Evolutionary conservation across 352 stramenopile species (phyloP).

Genomic region (Lagenidium giganteum): DNA sequence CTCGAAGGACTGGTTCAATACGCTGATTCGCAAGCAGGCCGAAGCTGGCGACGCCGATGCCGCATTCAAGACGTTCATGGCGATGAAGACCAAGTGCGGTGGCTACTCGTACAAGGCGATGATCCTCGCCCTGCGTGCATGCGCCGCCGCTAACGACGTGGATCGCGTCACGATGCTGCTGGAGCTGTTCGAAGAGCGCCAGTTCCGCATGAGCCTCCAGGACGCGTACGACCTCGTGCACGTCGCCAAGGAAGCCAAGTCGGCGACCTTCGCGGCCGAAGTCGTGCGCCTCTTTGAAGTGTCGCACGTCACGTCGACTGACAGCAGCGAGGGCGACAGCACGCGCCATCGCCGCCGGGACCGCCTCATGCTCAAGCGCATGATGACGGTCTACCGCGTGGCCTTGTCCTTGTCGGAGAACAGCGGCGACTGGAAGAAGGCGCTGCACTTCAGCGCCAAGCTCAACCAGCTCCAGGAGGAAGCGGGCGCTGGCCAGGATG

Average conservation of each 20-base stretch:
- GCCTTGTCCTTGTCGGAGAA: slow-evolving; percentile 45
- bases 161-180: slow-evolving; percentile 25
- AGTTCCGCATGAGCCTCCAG: slow-evolving; percentile 28
- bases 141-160: slow-evolving; percentile 17
- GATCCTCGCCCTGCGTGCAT: slow-evolving; percentile 32
- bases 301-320: slow-evolving; percentile 22
- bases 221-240: slow-evolving; percentile 57
- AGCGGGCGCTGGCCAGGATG: no score
- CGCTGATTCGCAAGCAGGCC: slow-evolving; percentile 35
- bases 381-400: slow-evolving; percentile 52
- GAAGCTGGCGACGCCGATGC: slow-evolving; percentile 30
- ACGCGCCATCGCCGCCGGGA: slow-evolving; percentile 19
- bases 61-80: slow-evolving; percentile 23
- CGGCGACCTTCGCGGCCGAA: slow-evolving; percentile 30
- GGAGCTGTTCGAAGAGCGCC: slow-evolving; percentile 31
- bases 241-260: slow-evolving; percentile 32
- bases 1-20: slow-evolving; percentile 37
- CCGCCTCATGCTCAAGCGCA: slow-evolving; percentile 31
- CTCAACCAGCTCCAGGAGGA: slow-evolving; percentile 38
- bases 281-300: slow-evolving; percentile 47
- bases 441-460: slow-evolving; percentile 38
- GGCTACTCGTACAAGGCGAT: slow-evolving; percentile 38
- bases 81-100: slow-evolving; percentile 35
- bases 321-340: slow-evolving; percentile 6
- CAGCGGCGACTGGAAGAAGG: slow-evolving; percentile 52